These are phyloP conservation scores for Plasmodium sp. DNA, from an alignment of 169 alveolate species.

Conservation along the genomic window DNA sequence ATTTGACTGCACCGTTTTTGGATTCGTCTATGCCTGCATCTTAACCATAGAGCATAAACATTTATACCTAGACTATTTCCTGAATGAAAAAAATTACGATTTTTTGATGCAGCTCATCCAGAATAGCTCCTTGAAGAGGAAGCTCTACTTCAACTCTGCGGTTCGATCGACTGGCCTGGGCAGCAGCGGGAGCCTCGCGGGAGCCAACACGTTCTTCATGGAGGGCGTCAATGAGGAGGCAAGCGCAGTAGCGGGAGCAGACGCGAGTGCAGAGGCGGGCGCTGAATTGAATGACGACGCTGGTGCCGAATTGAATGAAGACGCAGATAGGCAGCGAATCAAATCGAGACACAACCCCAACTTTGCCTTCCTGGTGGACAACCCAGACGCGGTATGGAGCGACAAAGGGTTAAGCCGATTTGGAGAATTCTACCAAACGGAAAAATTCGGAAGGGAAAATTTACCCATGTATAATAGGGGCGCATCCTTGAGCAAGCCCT, in stretches of 20 bases:
- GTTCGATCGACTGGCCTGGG: not conserved
- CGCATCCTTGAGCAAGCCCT: not conserved
- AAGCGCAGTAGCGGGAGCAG: not conserved
- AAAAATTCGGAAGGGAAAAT: not conserved
- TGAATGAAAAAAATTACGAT: constrained; percentile 57
- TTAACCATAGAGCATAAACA: constrained; percentile 61
- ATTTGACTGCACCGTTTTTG: constrained; percentile 69
- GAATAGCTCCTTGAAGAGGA: constrained; percentile 2
- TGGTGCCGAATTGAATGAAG: not conserved
- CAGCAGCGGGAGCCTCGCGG: not conserved
- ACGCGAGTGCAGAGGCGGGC: not conserved
- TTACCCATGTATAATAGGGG: not conserved
- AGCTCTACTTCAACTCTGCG: not conserved
- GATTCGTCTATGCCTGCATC: constrained; percentile 68
- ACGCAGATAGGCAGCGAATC: not conserved
- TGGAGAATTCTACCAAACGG: not conserved
- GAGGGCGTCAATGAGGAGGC: not conserved
- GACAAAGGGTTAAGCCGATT: not conserved
- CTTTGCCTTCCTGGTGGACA: not conserved
- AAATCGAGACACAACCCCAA: not conserved
- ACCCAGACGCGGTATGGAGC: not conserved
- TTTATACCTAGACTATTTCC: constrained; percentile 51
- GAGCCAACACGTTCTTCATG: not conserved
- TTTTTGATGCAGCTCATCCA: constrained; percentile 30
- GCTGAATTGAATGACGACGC: not conserved